A percentile compares a stretch with the other conserved stretches of the same genome.
Evolutionary conservation across 495 filamentous ascomycete genomes (phyloP).

Genomic region (Penicillium bialowiezense): DNA sequence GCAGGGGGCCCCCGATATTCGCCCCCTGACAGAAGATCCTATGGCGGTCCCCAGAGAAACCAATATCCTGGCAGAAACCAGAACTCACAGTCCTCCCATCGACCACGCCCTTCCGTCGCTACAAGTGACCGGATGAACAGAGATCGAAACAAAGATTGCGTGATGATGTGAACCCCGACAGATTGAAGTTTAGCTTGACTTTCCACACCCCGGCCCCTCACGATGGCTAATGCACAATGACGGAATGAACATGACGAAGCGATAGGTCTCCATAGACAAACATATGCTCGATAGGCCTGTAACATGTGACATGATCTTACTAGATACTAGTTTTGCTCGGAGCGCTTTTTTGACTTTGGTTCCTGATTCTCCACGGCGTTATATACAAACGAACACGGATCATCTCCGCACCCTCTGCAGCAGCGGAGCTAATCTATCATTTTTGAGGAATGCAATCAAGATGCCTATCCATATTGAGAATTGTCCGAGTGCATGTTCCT

Average conservation of each 20-base stretch:
- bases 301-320: not conserved
- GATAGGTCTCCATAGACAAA: slow-evolving; percentile 9
- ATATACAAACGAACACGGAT: slow-evolving; percentile 17
- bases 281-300: not conserved
- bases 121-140: slow-evolving; percentile 20
- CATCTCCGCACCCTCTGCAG: slow-evolving; percentile 5
- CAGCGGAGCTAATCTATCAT: not conserved
- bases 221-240: slow-evolving; percentile 11
- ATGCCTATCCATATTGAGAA: not conserved
- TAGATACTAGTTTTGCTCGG: not conserved
- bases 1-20: slow-evolving; percentile 61
- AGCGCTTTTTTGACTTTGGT: not conserved
- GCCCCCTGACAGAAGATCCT: slow-evolving; percentile 57
- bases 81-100: slow-evolving; percentile 13
- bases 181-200: not conserved
- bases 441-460: no score
- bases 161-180: slow-evolving; percentile 38
- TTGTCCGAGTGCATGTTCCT: not conserved
- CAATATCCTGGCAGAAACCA: slow-evolving; percentile 13
- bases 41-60: slow-evolving; percentile 6
- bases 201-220: not conserved
- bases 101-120: slow-evolving; percentile 8
- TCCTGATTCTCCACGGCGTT: slow-evolving; percentile 17
- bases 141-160: slow-evolving; percentile 40
- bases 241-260: slow-evolving; percentile 19